These are phyloP conservation scores for Candida germanica DNA, from an alignment of 805 yeast species.

Conservation along the genomic window DNA sequence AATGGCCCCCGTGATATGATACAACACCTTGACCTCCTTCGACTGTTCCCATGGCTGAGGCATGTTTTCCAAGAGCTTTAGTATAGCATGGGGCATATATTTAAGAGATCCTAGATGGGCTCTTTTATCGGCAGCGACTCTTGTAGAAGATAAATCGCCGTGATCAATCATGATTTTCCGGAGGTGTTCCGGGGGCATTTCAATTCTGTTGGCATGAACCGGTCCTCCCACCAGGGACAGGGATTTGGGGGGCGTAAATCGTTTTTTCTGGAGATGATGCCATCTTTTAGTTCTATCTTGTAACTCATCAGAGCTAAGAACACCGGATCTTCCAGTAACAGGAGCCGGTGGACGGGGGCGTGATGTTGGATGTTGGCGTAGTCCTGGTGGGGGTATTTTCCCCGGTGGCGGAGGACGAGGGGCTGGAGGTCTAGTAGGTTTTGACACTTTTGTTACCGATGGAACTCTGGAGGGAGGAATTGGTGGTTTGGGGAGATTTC, in stretches of 20 bases:
- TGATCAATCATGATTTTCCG: constrained; percentile 80
- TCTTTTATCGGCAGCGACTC: constrained; percentile 78
- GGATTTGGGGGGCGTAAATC: constrained; percentile 39
- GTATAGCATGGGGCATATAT: constrained; percentile 92
- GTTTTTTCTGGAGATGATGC: constrained; percentile 58
- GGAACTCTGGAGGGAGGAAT: no score
- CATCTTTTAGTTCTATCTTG: constrained; percentile 52
- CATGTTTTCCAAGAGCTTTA: constrained; percentile 89
- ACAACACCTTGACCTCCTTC: constrained; percentile 82
- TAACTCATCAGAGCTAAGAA: constrained; percentile 31
- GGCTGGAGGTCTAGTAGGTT: constrained; percentile 1
- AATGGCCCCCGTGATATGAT: constrained; percentile 90
- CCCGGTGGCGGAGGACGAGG: constrained; percentile 21
- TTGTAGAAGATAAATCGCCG: constrained; percentile 77
- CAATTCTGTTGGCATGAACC: constrained; percentile 61
- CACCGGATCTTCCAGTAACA: constrained; percentile 15
- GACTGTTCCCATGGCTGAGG: constrained; percentile 97
- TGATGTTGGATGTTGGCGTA: no score
- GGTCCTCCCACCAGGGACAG: constrained; percentile 37
- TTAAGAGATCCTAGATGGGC: constrained; percentile 88
- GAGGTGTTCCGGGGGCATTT: constrained; percentile 92
- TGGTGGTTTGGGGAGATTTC: no score
- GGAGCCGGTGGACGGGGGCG: constrained; percentile 11
- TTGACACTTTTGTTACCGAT: no score
- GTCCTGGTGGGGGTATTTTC: constrained; percentile 9